Evolutionary conservation across 2,329 filamentous ascomycete genomes (phyloP).

Genomic region (Nemania bipapillata): DNA sequence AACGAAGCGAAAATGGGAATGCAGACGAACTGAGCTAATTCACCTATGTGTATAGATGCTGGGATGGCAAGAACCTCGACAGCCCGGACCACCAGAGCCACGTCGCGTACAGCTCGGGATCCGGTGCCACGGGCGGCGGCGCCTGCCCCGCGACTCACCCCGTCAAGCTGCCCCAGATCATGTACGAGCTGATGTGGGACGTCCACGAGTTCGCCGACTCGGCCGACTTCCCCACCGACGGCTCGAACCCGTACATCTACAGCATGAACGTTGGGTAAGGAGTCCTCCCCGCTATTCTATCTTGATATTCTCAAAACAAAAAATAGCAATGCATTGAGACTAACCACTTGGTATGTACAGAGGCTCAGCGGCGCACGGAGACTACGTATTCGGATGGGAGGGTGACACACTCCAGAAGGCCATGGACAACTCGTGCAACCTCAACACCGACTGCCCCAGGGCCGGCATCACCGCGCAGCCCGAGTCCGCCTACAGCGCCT

Average conservation of each 20-base stretch:
- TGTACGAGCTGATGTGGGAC: constrained; percentile 63
- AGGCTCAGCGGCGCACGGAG: constrained; percentile 61
- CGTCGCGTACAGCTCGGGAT: constrained; percentile 59
- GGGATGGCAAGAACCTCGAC: constrained; percentile 62
- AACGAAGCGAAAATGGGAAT: not conserved
- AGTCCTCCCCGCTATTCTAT: not conserved
- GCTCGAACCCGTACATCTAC: constrained; percentile 58
- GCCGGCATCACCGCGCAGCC: constrained; percentile 60
- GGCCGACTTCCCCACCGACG: constrained; percentile 58
- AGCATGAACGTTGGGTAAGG: constrained; percentile 58
- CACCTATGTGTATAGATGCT: constrained; percentile 54
- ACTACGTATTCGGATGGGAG: constrained; percentile 65
- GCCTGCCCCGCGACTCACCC: constrained; percentile 59
- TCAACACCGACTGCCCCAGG: constrained; percentile 58
- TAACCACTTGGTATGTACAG: too few relatives aligned
- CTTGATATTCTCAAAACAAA: too few relatives aligned
- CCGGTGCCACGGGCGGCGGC: constrained; percentile 59
- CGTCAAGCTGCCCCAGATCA: constrained; percentile 61
- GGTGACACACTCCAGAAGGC: constrained; percentile 60
- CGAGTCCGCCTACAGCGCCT: constrained; percentile 59
- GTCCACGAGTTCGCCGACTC: constrained; percentile 56
- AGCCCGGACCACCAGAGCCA: constrained; percentile 61
- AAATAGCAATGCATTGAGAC: too few relatives aligned
- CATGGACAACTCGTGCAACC: constrained; percentile 61
- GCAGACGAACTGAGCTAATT: constrained; percentile 12